A percentile compares a stretch with the other conserved stretches of the same genome.
phyloP scores from a whole-genome alignment of 805 yeast genomes.

The Ogataea paraovalis region DNA sequence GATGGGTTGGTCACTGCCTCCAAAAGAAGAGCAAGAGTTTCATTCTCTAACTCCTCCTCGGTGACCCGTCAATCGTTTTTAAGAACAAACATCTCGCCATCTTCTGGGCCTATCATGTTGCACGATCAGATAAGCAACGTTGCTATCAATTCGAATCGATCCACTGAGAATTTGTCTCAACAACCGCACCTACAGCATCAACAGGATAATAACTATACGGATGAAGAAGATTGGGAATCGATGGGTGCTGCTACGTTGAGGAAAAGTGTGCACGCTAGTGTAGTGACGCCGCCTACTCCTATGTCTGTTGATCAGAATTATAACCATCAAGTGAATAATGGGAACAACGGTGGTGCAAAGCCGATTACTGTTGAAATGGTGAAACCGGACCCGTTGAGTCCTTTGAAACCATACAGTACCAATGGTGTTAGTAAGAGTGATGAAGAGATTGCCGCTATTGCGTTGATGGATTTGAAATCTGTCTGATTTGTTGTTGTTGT shows the following conservation, averaged over 20 bases:
- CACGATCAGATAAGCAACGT: conserved; percentile 27
- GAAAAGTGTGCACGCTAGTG: conserved; percentile 19
- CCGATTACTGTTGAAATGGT: conserved; percentile 13
- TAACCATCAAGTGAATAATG: not conserved
- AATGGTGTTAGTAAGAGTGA: conserved; percentile 17
- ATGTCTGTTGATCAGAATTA: conserved; percentile 6
- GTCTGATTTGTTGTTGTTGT: conserved; percentile 9
- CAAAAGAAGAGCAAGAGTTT: conserved; percentile 31
- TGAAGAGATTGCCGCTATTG: conserved; percentile 34
- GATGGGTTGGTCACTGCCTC: conserved; percentile 16
- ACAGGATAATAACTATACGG: conserved; percentile 59
- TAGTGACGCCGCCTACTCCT: conserved; percentile 20
- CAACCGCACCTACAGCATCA: not conserved
- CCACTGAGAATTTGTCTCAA: conserved; percentile 17
- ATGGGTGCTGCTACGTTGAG: conserved; percentile 72
- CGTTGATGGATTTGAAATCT: conserved; percentile 33
- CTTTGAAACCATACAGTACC: conserved; percentile 7
- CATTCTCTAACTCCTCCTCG: conserved; percentile 32
- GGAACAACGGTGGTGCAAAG: not conserved
- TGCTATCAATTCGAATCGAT: conserved; percentile 14
- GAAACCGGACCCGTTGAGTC: conserved; percentile 14
- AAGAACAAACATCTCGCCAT: conserved; percentile 30
- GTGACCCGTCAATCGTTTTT: conserved; percentile 39
- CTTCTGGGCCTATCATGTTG: conserved; percentile 22
- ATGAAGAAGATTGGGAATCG: conserved; percentile 95